These are phyloP conservation scores for Berkeleyomyces rouxiae DNA, from an alignment of 2,329 filamentous ascomycete genomes.

Conservation along the genomic window DNA sequence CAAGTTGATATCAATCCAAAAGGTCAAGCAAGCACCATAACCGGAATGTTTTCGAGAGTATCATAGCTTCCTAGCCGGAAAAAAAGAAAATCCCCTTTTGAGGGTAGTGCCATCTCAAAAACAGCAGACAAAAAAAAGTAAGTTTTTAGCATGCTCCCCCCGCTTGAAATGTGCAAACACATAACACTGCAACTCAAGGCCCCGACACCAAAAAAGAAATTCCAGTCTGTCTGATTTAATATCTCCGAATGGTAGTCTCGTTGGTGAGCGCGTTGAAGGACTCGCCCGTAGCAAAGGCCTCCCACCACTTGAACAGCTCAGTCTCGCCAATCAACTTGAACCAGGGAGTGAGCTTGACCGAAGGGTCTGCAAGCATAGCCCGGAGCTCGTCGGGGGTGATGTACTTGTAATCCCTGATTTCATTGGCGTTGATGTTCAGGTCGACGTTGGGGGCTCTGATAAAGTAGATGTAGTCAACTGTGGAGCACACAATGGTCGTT, in stretches of 20 bases:
- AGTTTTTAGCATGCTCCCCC: neutral
- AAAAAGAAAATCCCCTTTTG: too few relatives aligned
- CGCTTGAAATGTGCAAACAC: neutral
- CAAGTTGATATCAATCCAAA: too few relatives aligned
- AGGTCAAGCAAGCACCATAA: too few relatives aligned
- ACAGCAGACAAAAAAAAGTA: neutral
- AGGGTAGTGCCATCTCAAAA: neutral
- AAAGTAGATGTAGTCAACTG: slow-evolving; percentile 97
- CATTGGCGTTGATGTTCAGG: slow-evolving; percentile 66
- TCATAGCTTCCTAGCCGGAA: too few relatives aligned
- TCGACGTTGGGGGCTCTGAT: slow-evolving; percentile 79
- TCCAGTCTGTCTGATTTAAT: neutral
- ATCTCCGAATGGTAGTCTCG: slow-evolving; percentile 68
- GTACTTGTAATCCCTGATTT: slow-evolving; percentile 72
- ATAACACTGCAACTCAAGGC: neutral
- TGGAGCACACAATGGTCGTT: neutral
- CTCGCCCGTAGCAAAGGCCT: slow-evolving; percentile 53
- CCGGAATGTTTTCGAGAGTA: too few relatives aligned
- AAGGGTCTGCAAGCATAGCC: slow-evolving; percentile 65
- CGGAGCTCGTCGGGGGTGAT: slow-evolving; percentile 71
- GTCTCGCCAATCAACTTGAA: slow-evolving; percentile 98
- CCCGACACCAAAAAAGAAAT: neutral
- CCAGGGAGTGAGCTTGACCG: slow-evolving; percentile 86
- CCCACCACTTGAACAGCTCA: slow-evolving; percentile 98
- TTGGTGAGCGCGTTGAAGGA: slow-evolving; percentile 65